Base-by-base conservation (phyloP, 257 asterid species). In the Nicotiana obtusifolia region DNA sequence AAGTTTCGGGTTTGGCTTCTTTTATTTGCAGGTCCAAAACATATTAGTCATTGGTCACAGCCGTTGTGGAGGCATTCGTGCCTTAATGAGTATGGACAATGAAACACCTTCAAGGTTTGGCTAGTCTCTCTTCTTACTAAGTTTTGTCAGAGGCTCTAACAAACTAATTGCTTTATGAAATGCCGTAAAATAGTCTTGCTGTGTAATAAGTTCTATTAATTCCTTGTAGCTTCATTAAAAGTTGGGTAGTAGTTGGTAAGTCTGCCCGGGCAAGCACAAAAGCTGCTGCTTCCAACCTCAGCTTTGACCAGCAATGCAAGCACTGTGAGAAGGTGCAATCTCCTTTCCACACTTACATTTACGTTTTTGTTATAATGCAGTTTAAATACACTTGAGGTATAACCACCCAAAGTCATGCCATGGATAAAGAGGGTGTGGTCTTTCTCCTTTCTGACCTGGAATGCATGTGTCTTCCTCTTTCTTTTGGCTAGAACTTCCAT, bases 21-120 rank as follows among this genome's bases (percentile, higher is more conserved):
- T 16, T 10, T 66, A 37, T 78, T 61, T 86, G 86, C 90, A 96
- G 99, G 99, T 96, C 56, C 94, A 89, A 84, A 94, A 94, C 83
- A 83, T 96, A 87, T 87, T 96, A 69, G 90, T 94, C 68, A 84
- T 94, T 78, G 99, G 99, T 64, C 99, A 96, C 86, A 94, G 98
- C 88, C 88, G 97, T 77, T 96, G 99, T 84, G 99, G 99, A 49
- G 99, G 99, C 81, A 96, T 96, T 75, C 91, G 76, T 86, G 98
- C 99, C 76, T 88, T 96, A 85, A 96, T 94, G 98, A 92, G 98
- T 86, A 88, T 93, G 93, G 87, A 89, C 35, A 97, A 94, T 79
- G 97, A 94, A 61, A 81, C 20, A 41, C 71, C 16, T 68, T 88
- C 97, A 61, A 91, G 98, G 98, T 94, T 86, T 81, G 41, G 52